Base-by-base conservation (phyloP, 768 basidiomycete genomes). In the Leccinum subtestaceum region DNA sequence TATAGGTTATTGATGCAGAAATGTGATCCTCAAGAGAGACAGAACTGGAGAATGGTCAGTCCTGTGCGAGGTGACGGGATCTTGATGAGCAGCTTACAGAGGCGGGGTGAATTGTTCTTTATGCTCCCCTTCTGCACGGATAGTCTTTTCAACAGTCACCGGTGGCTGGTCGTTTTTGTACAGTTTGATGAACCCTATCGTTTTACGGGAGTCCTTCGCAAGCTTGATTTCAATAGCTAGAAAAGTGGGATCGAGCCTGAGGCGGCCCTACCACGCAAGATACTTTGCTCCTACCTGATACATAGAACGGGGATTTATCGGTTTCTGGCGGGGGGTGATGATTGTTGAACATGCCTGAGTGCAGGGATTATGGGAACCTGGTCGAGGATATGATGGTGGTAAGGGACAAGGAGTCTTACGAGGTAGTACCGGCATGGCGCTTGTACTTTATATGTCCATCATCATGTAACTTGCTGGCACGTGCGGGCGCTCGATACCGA, bases 161-260 rank as follows among this genome's bases (percentile, higher is more conserved):
- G 25, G 9, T 2, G 12, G 21, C 2, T 36, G 3, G 17, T 23
- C 7, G 29, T 45, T 55, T 31, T 63, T 57, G 32, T 1, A 19
- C 21, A 59, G 23, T 6, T 17, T 15, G 21, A 65, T 53, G 27
- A 49, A 63, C 38, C 19, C 13, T 9, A 66, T 38, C 12, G n/a
- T 57, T 23, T 65, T 59, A 1, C 1, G 4, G 23, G 64, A 66
- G 29, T 36, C 40, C 21, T 11, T 57, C 10, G 57, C 61, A 21
- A 65, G 61, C 5, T 46, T 49, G 0, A 65, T 4, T 21, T 21
- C 43, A 19, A 45, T 45, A 0, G 8, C 43, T 45, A 12, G 43
- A 19, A n/a, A 45, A 19, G 43, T 5, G 15, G 12, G 59, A 38
- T 21, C n/a, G 10, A 36, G 32, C 6, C 23, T 23, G 23, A 27